These are phyloP conservation scores for Diplodia mutila DNA, from an alignment of 2,329 filamentous ascomycete species.

Conservation along the genomic window DNA sequence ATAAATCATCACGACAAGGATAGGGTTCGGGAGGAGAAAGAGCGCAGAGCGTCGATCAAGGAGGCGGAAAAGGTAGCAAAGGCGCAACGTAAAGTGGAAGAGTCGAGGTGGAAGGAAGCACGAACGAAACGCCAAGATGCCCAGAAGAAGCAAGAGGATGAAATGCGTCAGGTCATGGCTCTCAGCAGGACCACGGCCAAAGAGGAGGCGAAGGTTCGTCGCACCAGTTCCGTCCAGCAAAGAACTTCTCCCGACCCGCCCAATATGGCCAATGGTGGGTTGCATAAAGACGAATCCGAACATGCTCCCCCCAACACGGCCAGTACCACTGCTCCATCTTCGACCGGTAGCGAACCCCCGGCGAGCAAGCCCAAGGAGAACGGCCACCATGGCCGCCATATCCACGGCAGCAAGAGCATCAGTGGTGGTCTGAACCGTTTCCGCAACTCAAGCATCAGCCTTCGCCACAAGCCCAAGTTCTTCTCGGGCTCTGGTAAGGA, in stretches of 20 bases:
- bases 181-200: slow-evolving; percentile 65
- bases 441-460: slow-evolving; percentile 73
- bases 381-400: slow-evolving; percentile 18
- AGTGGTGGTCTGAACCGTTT: slow-evolving; percentile 64
- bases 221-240: not conserved
- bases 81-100: slow-evolving; percentile 53
- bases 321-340: slow-evolving; percentile 12
- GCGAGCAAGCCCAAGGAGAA: slow-evolving; percentile 31
- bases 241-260: not conserved
- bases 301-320: slow-evolving; percentile 13
- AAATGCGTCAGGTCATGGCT: slow-evolving; percentile 66
- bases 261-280: not conserved
- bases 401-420: slow-evolving; percentile 32
- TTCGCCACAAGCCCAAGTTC: slow-evolving; percentile 75
- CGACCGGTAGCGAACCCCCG: slow-evolving; percentile 4
- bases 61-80: slow-evolving; percentile 51
- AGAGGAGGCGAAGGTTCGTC: slow-evolving; percentile 33
- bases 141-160: slow-evolving; percentile 63
- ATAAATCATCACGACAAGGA: slow-evolving; percentile 18
- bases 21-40: slow-evolving; percentile 32
- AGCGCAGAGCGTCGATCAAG: slow-evolving; percentile 32
- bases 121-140: slow-evolving; percentile 55
- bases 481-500: slow-evolving; percentile 55
- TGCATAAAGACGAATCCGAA: slow-evolving; percentile 7
- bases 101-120: slow-evolving; percentile 39